Evolutionary conservation across 139 green algal genomes (phyloP).

Genomic region (Spirogloea muscicola): DNA sequence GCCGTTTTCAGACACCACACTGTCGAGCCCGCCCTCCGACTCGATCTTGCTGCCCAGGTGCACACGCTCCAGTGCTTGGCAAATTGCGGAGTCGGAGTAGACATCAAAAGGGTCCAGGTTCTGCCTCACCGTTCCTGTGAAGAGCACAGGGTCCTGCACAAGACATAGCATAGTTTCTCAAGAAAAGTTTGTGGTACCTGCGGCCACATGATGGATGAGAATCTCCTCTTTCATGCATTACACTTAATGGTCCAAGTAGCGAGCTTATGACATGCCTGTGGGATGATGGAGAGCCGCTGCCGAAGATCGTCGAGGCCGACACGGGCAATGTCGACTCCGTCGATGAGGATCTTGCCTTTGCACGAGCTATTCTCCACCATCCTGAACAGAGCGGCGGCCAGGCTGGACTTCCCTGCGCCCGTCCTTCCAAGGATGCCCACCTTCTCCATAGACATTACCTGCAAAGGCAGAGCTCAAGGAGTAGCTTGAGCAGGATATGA

Average conservation of each 20-base stretch:
- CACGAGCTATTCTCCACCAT: slow-evolving; percentile 56
- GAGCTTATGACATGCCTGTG: slow-evolving; percentile 20
- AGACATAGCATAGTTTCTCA: neutral
- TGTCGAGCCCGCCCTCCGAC: slow-evolving; percentile 10
- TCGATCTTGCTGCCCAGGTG: slow-evolving; percentile 12
- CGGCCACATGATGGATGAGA: too few species aligned
- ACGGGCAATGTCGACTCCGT: slow-evolving; percentile 71
- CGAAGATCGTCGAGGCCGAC: slow-evolving; percentile 71
- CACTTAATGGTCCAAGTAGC: too few species aligned
- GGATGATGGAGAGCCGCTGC: slow-evolving; percentile 64
- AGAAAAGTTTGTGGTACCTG: too few species aligned
- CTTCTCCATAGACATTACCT: slow-evolving; percentile 33
- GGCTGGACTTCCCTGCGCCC: slow-evolving; percentile 63
- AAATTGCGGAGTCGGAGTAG: slow-evolving; percentile 56
- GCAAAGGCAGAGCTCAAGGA: neutral
- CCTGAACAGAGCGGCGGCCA: slow-evolving; percentile 67
- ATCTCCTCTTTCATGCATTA: too few species aligned
- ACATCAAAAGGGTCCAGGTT: slow-evolving; percentile 90
- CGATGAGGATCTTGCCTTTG: slow-evolving; percentile 66
- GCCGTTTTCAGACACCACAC: slow-evolving; percentile 71
- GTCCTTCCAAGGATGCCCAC: slow-evolving; percentile 74
- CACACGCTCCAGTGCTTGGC: slow-evolving; percentile 48
- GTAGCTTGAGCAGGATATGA: too few species aligned
- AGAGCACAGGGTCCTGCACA: slow-evolving; percentile 86
- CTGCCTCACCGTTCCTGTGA: slow-evolving; percentile 76